phyloP scores from a whole-genome alignment of 2,329 filamentous ascomycete species.

The Trichoderma lentiforme region DNA sequence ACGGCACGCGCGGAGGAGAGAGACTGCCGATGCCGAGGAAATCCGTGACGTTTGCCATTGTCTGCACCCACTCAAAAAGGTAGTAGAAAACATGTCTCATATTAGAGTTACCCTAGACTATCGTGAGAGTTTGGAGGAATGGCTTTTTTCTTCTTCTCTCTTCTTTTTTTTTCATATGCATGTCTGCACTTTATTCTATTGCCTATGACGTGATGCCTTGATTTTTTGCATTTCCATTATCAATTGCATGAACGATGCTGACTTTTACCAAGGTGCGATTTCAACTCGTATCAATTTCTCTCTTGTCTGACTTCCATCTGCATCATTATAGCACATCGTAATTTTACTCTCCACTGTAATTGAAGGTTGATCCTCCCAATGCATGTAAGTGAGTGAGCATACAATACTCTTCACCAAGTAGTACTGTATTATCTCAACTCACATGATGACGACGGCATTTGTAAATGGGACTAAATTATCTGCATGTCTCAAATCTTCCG shows the following conservation, averaged over 20 bases:
- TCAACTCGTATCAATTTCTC: background rate
- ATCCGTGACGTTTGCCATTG: background rate
- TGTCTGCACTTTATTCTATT: background rate
- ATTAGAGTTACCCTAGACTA: constrained; percentile 14
- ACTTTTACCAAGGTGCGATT: background rate
- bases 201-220: background rate
- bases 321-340: background rate
- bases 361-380: background rate
- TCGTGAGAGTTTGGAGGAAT: background rate
- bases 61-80: background rate
- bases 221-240: background rate
- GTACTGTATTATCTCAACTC: background rate
- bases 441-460: background rate
- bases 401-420: background rate
- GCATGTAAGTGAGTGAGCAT: background rate
- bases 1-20: background rate
- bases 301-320: background rate
- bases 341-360: background rate
- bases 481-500: background rate
- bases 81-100: background rate
- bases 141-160: background rate
- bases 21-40: background rate
- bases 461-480: background rate
- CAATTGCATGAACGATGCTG: background rate
- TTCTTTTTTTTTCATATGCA: background rate